A percentile compares a stretch with the other conserved stretches of the same genome.
These are phyloP conservation scores for Pestalotiopsis sp. DNA, from an alignment of 2,329 filamentous ascomycete genomes.

Conservation along the genomic window DNA sequence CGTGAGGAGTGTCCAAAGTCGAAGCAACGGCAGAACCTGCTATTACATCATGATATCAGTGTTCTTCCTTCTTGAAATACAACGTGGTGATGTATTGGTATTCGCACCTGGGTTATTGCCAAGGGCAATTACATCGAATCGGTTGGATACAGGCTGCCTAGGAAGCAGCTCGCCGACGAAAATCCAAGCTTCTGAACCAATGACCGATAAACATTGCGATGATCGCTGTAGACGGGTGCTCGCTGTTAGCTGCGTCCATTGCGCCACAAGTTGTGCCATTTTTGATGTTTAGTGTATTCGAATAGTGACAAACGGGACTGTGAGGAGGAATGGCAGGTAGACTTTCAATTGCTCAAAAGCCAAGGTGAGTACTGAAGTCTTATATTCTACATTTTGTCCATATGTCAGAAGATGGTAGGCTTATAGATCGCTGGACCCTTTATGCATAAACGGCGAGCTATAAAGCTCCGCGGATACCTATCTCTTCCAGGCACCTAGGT, in stretches of 20 bases:
- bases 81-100: background rate
- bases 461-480: background rate
- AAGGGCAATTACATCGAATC: conserved; percentile 41
- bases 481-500: too few relatives aligned
- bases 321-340: too few relatives aligned
- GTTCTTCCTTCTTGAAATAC: background rate
- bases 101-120: background rate
- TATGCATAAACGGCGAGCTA: background rate
- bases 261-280: background rate
- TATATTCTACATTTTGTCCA: background rate
- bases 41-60: background rate
- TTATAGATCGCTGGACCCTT: background rate
- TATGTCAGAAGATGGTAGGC: background rate
- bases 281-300: too few relatives aligned
- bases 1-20: background rate
- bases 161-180: conserved; percentile 54
- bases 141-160: conserved; percentile 49
- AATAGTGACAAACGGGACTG: too few relatives aligned
- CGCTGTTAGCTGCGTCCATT: conserved; percentile 26
- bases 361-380: too few relatives aligned
- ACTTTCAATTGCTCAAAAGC: too few relatives aligned
- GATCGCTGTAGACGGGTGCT: conserved; percentile 44
- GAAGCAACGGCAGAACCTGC: background rate
- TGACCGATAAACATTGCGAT: conserved; percentile 46
- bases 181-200: conserved; percentile 39